A percentile compares a stretch with the other conserved stretches of the same genome.
These are phyloP conservation scores for Scytalidium sp. DNA, from an alignment of 2,329 filamentous ascomycete genomes.

Conservation along the genomic window DNA sequence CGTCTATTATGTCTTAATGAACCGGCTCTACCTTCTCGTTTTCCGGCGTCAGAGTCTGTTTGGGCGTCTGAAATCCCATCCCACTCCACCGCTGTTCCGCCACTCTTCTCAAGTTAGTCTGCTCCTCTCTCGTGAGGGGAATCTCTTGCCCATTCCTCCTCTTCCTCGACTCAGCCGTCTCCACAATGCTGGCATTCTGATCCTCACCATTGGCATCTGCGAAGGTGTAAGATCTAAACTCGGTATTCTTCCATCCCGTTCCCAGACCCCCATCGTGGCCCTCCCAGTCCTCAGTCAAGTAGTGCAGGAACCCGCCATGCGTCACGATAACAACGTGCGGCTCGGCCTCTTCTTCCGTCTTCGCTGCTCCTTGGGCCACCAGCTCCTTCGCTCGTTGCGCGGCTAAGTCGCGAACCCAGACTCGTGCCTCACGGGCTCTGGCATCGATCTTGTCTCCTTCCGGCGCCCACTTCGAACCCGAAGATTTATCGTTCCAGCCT, in stretches of 20 bases:
- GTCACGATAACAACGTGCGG: constrained; percentile 72
- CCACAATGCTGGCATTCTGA: constrained; percentile 18
- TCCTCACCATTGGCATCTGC: constrained; percentile 6
- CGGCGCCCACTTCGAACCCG: not conserved
- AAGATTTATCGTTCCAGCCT: constrained; percentile 70
- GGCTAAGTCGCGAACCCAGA: constrained; percentile 49
- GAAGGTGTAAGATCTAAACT: constrained; percentile 26
- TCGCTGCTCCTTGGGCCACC: not conserved
- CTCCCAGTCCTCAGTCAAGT: constrained; percentile 78
- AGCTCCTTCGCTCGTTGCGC: not conserved
- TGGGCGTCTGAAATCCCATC: constrained; percentile 13
- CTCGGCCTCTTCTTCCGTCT: constrained; percentile 36
- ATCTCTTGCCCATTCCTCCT: constrained; percentile 19
- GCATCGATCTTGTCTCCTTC: constrained; percentile 9
- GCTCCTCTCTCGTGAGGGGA: constrained; percentile 19
- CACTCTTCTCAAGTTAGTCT: constrained; percentile 18
- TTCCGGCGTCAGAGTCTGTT: not conserved
- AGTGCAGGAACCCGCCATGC: constrained; percentile 83
- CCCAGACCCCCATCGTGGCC: constrained; percentile 35
- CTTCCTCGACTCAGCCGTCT: constrained; percentile 22
- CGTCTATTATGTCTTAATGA: constrained; percentile 4
- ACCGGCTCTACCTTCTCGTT: constrained; percentile 3
- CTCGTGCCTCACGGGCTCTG: constrained; percentile 53
- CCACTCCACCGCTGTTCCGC: constrained; percentile 19
- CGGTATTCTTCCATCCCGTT: constrained; percentile 29